Conservation (phyloP, 2,329 filamentous ascomycete species). For the Nemania bipapillata region DNA sequence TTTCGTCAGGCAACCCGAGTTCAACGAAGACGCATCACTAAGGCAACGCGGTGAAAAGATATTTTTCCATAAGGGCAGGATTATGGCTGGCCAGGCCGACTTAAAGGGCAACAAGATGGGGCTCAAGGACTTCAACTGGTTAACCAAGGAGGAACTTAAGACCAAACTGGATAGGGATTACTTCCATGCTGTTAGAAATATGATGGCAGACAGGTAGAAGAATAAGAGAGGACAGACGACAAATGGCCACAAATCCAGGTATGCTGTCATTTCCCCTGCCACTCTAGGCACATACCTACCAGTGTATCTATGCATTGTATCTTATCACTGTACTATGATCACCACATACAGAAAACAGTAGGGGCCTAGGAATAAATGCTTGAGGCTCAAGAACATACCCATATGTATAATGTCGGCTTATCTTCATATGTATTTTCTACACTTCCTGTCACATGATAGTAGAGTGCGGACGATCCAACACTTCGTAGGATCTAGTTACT, state of each 20-base stretch:
- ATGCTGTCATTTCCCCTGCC: slow-evolving; percentile 14
- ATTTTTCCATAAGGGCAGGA: slow-evolving; percentile 95
- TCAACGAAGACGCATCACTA: slow-evolving; percentile 58
- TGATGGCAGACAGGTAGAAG: slow-evolving; percentile 79
- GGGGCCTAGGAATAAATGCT: background rate
- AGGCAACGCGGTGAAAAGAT: slow-evolving; percentile 76
- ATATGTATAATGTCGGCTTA: background rate
- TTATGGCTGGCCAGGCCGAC: slow-evolving; percentile 95
- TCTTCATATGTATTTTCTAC: background rate
- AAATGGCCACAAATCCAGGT: slow-evolving; percentile 14
- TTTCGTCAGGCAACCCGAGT: slow-evolving; percentile 66
- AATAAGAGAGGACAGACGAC: background rate
- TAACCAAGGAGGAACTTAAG: slow-evolving; percentile 87
- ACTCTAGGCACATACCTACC: slow-evolving; percentile 22
- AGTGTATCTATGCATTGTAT: slow-evolving; percentile 47
- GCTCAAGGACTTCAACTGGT: slow-evolving; percentile 87
- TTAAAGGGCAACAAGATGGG: slow-evolving; percentile 76
- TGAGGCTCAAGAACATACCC: background rate
- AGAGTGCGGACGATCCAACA: too few species aligned
- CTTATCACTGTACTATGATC: slow-evolving; percentile 42
- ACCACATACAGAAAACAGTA: slow-evolving; percentile 9
- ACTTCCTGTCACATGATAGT: background rate
- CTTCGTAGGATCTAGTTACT: too few species aligned
- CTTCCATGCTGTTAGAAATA: slow-evolving; percentile 79
- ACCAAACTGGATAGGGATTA: slow-evolving; percentile 73